Evolutionary conservation across 306 rosid species (phyloP).

Genomic region (Argentina anserina): DNA sequence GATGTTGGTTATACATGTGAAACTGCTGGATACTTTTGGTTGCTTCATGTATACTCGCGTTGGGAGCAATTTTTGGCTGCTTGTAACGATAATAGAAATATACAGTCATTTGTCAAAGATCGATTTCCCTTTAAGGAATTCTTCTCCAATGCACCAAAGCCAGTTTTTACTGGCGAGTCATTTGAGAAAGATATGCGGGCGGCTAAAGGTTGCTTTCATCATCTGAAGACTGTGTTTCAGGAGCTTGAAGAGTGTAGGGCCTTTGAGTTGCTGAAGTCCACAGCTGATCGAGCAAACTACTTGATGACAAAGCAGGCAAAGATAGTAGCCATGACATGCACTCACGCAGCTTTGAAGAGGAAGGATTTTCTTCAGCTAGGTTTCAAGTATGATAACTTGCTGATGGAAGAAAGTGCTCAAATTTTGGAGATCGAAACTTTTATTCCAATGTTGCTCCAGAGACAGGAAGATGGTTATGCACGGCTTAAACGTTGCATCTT

Average conservation of each 20-base stretch:
- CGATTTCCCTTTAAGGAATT: constrained; percentile 96
- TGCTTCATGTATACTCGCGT: constrained; percentile 94
- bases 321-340: constrained; percentile 99
- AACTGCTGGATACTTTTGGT: constrained; percentile 98
- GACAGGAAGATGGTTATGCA: constrained; percentile 99
- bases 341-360: constrained; percentile 97
- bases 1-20: constrained; percentile 98
- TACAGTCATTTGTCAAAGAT: constrained; percentile 66
- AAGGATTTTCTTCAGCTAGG: constrained; percentile 93
- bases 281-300: constrained; percentile 96
- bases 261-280: constrained; percentile 90
- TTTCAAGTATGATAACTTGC: constrained; percentile 97
- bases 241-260: constrained; percentile 99
- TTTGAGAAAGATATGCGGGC: constrained; percentile 89
- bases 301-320: constrained; percentile 98
- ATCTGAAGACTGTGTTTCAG: constrained; percentile 90
- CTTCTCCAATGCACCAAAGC: constrained; percentile 59
- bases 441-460: constrained; percentile 96
- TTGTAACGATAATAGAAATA: constrained; percentile 64
- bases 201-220: constrained; percentile 84
- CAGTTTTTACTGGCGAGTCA: constrained; percentile 73
- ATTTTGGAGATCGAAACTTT: constrained; percentile 97
- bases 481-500: constrained; percentile 96
- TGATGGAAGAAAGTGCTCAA: constrained; percentile 99
- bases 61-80: constrained; percentile 94